A percentile compares a stretch with the other conserved stretches of the same genome.
Conservation (phyloP, 2,329 filamentous ascomycete species). For the Capronia epimyces region DNA sequence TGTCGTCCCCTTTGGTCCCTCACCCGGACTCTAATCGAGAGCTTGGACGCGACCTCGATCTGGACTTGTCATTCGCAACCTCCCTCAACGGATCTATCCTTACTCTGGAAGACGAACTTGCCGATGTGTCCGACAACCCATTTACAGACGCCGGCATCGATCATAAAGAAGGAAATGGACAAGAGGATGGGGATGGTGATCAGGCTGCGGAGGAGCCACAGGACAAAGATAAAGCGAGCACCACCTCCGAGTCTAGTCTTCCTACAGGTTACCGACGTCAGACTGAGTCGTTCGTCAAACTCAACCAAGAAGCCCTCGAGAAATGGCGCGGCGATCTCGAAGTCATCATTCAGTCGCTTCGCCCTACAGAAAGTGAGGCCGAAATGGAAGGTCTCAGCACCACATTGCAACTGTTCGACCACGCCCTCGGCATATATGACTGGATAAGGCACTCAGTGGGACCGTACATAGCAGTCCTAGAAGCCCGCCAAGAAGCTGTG, state of each 20-base stretch:
- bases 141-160: not conserved
- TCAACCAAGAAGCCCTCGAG: not conserved
- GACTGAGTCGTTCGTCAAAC: not conserved
- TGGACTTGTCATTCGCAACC: no score
- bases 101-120: conserved; percentile 8
- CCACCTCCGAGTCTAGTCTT: not conserved
- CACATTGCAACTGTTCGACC: not conserved
- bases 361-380: not conserved
- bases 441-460: not conserved
- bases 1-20: not conserved
- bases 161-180: not conserved
- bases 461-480: not conserved
- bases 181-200: not conserved
- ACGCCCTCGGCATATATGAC: conserved; percentile 1
- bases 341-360: not conserved
- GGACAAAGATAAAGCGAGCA: not conserved
- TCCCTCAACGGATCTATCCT: not conserved
- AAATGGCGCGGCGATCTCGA: not conserved
- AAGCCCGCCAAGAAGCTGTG: not conserved
- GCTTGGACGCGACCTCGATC: not conserved
- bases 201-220: not conserved
- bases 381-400: not conserved
- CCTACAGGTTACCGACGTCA: not conserved
- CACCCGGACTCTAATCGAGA: not conserved
- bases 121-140: not conserved